Conservation (phyloP, 257 asterid genomes). For the Lavandula angustifolia region DNA sequence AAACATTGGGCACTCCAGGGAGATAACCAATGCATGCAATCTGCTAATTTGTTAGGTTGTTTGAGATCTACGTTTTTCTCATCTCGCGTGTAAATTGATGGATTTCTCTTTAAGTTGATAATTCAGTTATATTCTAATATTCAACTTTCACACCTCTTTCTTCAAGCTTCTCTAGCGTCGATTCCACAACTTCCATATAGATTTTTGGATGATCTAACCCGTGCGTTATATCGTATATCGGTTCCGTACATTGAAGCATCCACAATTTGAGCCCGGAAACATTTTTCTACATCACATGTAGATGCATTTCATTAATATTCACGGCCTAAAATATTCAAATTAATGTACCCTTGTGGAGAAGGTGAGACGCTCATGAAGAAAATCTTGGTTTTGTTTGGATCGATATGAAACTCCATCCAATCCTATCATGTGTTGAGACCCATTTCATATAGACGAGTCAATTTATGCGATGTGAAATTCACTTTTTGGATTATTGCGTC, state of each 20-base stretch:
- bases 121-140: constrained; percentile 55
- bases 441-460: constrained; percentile 43
- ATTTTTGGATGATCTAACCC: constrained; percentile 42
- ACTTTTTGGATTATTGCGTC: constrained; percentile 40
- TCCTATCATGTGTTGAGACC: constrained; percentile 57
- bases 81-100: constrained; percentile 45
- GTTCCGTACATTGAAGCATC: constrained; percentile 50
- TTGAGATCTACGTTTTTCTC: background rate
- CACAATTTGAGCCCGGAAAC: constrained; percentile 40
- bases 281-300: constrained; percentile 36
- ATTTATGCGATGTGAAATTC: constrained; percentile 1
- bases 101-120: constrained; percentile 55
- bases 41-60: constrained; percentile 34
- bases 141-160: constrained; percentile 44
- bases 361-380: constrained; percentile 62
- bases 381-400: constrained; percentile 44
- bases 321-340: too few species aligned
- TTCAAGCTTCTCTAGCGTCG: constrained; percentile 38
- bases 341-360: constrained; percentile 39
- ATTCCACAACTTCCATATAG: constrained; percentile 46
- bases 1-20: constrained; percentile 89
- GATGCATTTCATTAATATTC: too few species aligned
- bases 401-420: constrained; percentile 49
- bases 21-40: constrained; percentile 78
- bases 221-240: constrained; percentile 36